A percentile compares a stretch with the other conserved stretches of the same genome.
phyloP scores from a whole-genome alignment of 208 protist genomes.

The Angomonas ambiguus region DNA sequence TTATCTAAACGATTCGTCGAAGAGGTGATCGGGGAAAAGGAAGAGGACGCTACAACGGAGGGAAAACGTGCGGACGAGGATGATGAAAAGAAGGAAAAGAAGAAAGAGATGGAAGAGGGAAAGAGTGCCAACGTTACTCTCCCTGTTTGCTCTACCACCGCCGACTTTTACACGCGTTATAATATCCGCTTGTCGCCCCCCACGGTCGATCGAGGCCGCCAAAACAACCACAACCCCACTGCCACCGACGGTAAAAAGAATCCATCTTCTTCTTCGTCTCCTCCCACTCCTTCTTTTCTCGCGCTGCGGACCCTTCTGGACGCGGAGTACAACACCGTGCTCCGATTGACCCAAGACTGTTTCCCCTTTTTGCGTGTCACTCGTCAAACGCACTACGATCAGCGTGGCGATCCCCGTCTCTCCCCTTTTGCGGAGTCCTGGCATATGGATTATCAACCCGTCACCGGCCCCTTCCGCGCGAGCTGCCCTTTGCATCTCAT shows the following conservation, averaged over 20 bases:
- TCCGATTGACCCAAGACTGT: background rate
- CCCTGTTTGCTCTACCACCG: too few species aligned
- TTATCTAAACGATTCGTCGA: background rate
- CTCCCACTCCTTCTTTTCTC: too few species aligned
- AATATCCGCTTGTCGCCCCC: too few species aligned
- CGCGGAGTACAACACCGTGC: background rate
- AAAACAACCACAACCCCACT: background rate
- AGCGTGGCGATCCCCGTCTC: background rate
- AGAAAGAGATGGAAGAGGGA: too few species aligned
- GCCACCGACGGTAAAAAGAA: too few species aligned
- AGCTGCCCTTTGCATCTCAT: slow-evolving; percentile 25
- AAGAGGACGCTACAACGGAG: too few species aligned
- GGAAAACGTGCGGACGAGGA: too few species aligned
- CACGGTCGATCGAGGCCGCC: too few species aligned
- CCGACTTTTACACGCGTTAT: background rate
- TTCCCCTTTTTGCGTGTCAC: background rate
- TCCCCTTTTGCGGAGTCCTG: slow-evolving; percentile 12
- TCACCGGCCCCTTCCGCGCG: slow-evolving; percentile 30
- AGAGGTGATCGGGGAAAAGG: background rate
- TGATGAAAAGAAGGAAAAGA: slow-evolving; percentile 2
- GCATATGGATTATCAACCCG: slow-evolving; percentile 30
- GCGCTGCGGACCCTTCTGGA: too few species aligned
- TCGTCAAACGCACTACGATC: too few species aligned
- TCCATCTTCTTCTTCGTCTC: too few species aligned
- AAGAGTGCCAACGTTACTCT: background rate